Base-by-base conservation (phyloP, 2,329 filamentous ascomycete species). In the Paracorniculantispora psalliotae region DNA sequence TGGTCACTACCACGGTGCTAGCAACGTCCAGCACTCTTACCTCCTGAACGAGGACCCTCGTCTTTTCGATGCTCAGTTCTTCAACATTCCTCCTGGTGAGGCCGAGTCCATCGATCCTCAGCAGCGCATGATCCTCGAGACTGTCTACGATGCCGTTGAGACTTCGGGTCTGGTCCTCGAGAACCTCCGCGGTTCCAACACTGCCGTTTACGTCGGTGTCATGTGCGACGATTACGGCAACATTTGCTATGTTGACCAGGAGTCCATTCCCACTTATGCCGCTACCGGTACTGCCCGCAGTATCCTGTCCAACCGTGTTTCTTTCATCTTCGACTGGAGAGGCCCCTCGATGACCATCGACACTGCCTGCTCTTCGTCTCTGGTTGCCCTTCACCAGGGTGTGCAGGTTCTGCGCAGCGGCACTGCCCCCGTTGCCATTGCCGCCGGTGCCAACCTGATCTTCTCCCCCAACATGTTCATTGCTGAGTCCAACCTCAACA, bases 251-350 rank as follows among this genome's bases (percentile, higher is more conserved):
- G 48, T 51, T 17, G 64, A 67, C 23, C 52, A 44, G 30, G 51
- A 62, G n/a, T 60, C 57, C 2, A 54, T 60, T 12, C 59, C 57
- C 13, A 59, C 44, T 1, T 60, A 63, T n/a, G 48, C 54, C 10
- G 64, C 60, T 2, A 65, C 63, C 3, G 73, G 74, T 12, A 66
- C 69, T 2, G 69, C 68, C n/a, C 60, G 69, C 3, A 66, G 67
- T 9, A 72, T 75, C 21, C 63, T 75, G 71, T 66, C 62, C 71
- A 35, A 65, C 65, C 70, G 79, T 49, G 69, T 82, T n/a, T 81
- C 78, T 1, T 74, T 73, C 53, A 70, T 69, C 57, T 76, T 72
- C 52, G 67, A 74, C 53, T 64, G 70, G 56, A 64, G 65, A 7
- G 73, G 73, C 3, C 72, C 73, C 0, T 72, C 67, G 26, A 65